phyloP scores from a whole-genome alignment of 179 eudicot genomes.

The Amaranthus tricolor region DNA sequence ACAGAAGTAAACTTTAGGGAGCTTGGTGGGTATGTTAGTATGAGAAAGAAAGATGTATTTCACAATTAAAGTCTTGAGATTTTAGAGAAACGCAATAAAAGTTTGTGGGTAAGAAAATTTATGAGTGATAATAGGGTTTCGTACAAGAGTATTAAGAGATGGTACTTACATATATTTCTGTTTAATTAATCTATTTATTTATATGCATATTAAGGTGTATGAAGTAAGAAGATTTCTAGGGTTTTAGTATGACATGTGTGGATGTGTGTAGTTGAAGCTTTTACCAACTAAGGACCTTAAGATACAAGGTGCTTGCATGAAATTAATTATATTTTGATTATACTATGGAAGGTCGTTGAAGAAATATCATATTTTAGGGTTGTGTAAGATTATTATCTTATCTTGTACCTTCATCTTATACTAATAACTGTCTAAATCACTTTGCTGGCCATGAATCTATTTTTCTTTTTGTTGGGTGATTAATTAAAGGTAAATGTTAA shows the following conservation, averaged over 20 bases:
- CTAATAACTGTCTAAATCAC: constrained; percentile 12
- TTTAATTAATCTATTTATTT: constrained; percentile 19
- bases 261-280: constrained; percentile 43
- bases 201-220: constrained; percentile 22
- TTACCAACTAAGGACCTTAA: constrained; percentile 64
- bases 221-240: constrained; percentile 29
- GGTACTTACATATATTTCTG: not conserved
- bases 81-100: not conserved
- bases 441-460: not conserved
- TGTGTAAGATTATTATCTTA: constrained; percentile 9
- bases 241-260: constrained; percentile 14
- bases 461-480: constrained; percentile 2
- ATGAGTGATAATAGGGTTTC: constrained; percentile 12
- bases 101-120: constrained; percentile 23
- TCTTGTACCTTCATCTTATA: constrained; percentile 1
- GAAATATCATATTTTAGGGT: constrained; percentile 18
- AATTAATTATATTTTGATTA: constrained; percentile 15
- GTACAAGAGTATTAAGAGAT: constrained; percentile 7
- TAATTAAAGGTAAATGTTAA: not conserved
- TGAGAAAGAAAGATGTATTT: constrained; percentile 11
- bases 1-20: constrained; percentile 20
- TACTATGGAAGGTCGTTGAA: constrained; percentile 25
- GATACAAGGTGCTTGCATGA: constrained; percentile 33
- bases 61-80: constrained; percentile 22
- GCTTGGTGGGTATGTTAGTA: constrained; percentile 13